phyloP scores from a whole-genome alignment of 108 stramenopile genomes.

The Fragilaria crotonensis region DNA sequence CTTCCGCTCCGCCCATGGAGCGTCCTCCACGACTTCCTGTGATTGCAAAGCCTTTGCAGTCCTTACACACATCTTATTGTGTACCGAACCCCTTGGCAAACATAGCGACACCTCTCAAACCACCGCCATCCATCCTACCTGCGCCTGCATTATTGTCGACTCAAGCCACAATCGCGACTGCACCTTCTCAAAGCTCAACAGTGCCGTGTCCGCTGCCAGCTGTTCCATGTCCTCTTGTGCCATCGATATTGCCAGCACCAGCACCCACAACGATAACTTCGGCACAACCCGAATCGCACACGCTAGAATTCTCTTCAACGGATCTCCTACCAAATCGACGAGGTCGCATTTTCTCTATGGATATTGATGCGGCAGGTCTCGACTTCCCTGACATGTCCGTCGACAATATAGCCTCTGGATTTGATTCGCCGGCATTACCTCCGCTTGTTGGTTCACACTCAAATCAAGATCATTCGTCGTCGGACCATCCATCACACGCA shows the following conservation, averaged over 20 bases:
- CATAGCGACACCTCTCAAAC: not conserved
- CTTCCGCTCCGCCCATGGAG: not conserved
- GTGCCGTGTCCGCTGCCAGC: constrained; percentile 62
- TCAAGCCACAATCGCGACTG: not conserved
- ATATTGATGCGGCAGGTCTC: constrained; percentile 63
- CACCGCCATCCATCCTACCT: too few species aligned
- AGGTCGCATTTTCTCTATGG: constrained; percentile 70
- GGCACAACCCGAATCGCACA: not conserved
- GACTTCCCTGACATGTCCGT: constrained; percentile 57
- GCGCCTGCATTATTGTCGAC: not conserved
- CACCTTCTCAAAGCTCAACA: not conserved
- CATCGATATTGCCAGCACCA: not conserved
- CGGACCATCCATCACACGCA: not conserved
- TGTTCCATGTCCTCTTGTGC: constrained; percentile 15
- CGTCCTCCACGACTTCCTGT: too few species aligned
- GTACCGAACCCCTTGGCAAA: constrained; percentile 13
- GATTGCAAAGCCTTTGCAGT: too few species aligned
- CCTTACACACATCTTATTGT: not conserved
- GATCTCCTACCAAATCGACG: constrained; percentile 3
- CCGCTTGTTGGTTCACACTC: constrained; percentile 3
- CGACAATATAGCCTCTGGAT: constrained; percentile 14
- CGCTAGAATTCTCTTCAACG: not conserved
- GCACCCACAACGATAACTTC: not conserved
- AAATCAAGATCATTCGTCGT: constrained; percentile 13
- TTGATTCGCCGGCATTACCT: constrained; percentile 1